Evolutionary conservation across 2,329 filamentous ascomycete species (phyloP), one percentile per base, ranked within the genome.

Genomic region (Trichophyton rubrum): DNA sequence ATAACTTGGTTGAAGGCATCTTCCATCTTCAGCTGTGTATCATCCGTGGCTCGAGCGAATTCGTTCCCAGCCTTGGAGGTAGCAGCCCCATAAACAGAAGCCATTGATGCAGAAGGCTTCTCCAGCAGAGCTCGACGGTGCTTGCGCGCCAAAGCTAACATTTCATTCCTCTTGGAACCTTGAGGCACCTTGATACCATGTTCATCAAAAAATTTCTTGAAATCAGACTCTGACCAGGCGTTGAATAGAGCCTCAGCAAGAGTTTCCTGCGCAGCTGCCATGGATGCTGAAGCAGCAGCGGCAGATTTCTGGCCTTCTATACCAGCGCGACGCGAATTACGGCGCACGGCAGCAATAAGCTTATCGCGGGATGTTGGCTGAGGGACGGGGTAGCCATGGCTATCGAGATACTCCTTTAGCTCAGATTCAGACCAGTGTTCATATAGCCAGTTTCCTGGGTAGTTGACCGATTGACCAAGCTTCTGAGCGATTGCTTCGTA

Each of bases 371-470:
- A 85, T 56, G 84, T 84, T 33, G 90, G 88, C 73, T 97, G 92
- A 63, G 93, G 92, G 60, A 83, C 88, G 11, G 89, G 86, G 74
- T 92, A 85, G 58, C 93, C 93, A 66, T 90, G 85, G 66, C 87
- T 86, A 69, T 97, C 93, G 55, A 96, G 86, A 87, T 89, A 99
- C 66, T 88, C 82, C 80, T 97, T 97, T 64, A 96, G 78, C 57
- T 96, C 92, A 65, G 91, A 96, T 65, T 96, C 89, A 59, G 88
- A 86, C 93, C 93, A 99, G 6, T 86, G 80, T 63, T 85, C 82
- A 71, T 96, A 99, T 49, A 97, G 78, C 93, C 93, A 97, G 77
- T 96, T 85, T 43, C 93, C 93, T 38, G 93, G 93, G 70, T 97
- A 97, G n/a, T 84, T 77, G 59, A 83, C 77, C 13, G 89, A 87